Evolutionary conservation across 768 basidiomycete genomes (phyloP).

Genomic region (Hirschioporus abietinus): DNA sequence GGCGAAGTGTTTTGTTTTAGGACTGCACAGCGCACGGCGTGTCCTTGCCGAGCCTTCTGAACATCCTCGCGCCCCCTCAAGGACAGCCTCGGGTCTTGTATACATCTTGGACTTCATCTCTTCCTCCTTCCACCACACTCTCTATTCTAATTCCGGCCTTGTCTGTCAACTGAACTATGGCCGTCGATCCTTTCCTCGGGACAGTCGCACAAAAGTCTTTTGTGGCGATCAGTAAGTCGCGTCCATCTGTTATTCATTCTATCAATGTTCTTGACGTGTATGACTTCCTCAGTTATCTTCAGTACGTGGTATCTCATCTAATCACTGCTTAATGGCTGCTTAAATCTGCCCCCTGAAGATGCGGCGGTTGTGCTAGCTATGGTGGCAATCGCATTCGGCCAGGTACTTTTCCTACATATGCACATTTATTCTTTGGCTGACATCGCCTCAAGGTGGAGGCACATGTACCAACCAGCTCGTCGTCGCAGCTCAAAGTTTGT

Average conservation of each 20-base stretch:
- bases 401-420: constrained; percentile 25
- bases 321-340: constrained; percentile 1
- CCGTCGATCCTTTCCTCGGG: constrained; percentile 63
- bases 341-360: constrained; percentile 37
- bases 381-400: constrained; percentile 65
- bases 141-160: background rate
- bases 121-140: background rate
- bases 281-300: constrained; percentile 13
- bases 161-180: constrained; percentile 41
- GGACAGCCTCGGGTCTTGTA: background rate
- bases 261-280: background rate
- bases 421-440: background rate
- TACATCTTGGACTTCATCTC: background rate
- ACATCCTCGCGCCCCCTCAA: background rate
- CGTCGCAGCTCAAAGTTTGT: background rate
- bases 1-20: background rate
- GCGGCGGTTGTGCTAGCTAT: constrained; percentile 69
- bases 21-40: background rate
- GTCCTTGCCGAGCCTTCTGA: background rate
- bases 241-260: background rate
- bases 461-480: background rate
- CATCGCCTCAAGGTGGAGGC: constrained; percentile 7
- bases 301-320: constrained; percentile 9
- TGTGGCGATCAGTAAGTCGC: constrained; percentile 57
- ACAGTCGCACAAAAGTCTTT: constrained; percentile 71